These are phyloP conservation scores for Ogataea polymorpha DNA, from an alignment of 805 yeast species.

Conservation along the genomic window DNA sequence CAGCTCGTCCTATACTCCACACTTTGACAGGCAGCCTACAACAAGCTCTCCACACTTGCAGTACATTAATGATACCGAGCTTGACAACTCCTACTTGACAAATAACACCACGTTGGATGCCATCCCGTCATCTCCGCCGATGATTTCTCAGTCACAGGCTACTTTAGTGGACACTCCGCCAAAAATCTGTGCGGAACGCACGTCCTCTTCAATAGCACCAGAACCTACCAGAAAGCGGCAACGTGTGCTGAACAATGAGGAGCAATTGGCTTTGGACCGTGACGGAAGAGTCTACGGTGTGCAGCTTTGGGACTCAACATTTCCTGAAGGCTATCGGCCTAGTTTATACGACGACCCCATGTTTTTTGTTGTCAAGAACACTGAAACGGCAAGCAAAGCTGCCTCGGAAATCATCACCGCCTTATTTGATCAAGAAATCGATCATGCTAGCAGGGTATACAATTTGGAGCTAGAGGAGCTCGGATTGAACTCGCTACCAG, in stretches of 20 bases:
- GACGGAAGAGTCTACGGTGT: constrained; percentile 39
- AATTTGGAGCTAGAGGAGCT: constrained; percentile 46
- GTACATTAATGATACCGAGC: constrained; percentile 4
- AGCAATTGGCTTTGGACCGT: constrained; percentile 48
- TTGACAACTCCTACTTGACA: constrained; percentile 27
- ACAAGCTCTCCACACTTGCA: constrained; percentile 34
- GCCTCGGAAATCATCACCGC: constrained; percentile 43
- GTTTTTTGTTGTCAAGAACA: constrained; percentile 29
- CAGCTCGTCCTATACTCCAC: constrained; percentile 15
- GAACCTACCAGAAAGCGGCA: constrained; percentile 29
- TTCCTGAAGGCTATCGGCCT: constrained; percentile 29
- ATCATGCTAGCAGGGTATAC: constrained; percentile 33
- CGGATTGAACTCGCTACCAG: constrained; percentile 49
- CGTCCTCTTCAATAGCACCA: constrained; percentile 17
- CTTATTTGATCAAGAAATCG: constrained; percentile 42
- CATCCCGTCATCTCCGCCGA: constrained; percentile 29
- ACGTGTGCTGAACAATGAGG: constrained; percentile 13
- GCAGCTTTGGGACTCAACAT: constrained; percentile 26
- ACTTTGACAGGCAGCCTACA: constrained; percentile 21
- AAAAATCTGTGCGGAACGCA: constrained; percentile 10
- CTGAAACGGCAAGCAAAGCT: constrained; percentile 20
- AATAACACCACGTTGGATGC: constrained; percentile 8
- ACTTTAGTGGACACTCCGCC: constrained; percentile 16
- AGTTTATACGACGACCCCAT: constrained; percentile 34
- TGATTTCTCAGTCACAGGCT: constrained; percentile 21